These are phyloP conservation scores for Geotrichum phurueaensis DNA, from an alignment of 1,139 yeast genomes.

Conservation along the genomic window DNA sequence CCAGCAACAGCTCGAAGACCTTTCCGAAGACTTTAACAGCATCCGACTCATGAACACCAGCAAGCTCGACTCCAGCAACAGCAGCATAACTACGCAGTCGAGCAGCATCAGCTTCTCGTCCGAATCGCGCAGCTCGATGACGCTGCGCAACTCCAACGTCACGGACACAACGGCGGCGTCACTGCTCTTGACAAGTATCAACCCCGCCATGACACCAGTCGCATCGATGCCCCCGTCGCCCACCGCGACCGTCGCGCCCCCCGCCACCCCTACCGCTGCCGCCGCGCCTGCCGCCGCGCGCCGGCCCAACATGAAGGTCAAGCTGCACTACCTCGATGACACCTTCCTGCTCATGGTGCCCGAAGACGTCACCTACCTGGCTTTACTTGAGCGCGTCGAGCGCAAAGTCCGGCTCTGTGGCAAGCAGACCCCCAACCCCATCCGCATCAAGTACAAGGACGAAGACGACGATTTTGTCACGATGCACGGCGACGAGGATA, in stretches of 20 bases:
- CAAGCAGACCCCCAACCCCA: conserved; percentile 35
- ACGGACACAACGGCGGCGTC: neutral
- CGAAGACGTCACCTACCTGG: conserved; percentile 42
- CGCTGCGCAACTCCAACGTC: neutral
- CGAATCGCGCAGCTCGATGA: neutral
- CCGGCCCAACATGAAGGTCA: conserved; percentile 39
- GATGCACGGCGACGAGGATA: conserved; percentile 76
- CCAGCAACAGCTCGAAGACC: conserved; percentile 13
- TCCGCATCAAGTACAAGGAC: conserved; percentile 74
- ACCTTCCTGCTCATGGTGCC: conserved; percentile 46
- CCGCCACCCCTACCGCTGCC: neutral
- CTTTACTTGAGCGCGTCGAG: conserved; percentile 42
- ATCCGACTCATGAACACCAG: neutral
- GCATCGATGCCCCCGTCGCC: neutral
- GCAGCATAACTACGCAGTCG: neutral
- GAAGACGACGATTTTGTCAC: conserved; percentile 94
- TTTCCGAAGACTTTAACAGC: neutral
- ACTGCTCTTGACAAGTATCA: neutral
- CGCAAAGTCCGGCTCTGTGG: conserved; percentile 43
- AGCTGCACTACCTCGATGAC: conserved; percentile 44
- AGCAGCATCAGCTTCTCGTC: conserved; percentile 2
- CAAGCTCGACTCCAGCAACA: neutral
- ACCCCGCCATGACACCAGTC: neutral
- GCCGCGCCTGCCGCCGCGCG: neutral
- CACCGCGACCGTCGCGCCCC: neutral